Percentiles rank a stretch among this genome's conserved stretches.
phyloP scores from a whole-genome alignment of 305 asterid genomes.

The Nicotiana rustica region DNA sequence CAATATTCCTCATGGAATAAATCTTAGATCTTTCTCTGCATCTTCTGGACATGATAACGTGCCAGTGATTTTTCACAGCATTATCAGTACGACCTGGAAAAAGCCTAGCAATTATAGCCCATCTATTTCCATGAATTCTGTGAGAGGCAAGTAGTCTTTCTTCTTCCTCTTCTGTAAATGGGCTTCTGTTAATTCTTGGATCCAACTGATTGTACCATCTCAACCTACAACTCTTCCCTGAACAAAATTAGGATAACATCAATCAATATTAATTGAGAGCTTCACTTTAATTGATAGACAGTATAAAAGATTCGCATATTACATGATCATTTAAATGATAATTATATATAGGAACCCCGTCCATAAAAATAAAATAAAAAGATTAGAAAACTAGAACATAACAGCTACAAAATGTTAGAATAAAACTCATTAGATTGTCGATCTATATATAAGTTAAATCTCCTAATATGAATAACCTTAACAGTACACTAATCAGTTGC shows the following conservation, averaged over 20 bases:
- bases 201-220: conserved; percentile 50
- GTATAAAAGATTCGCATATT: too few species aligned
- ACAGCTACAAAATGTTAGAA: too few species aligned
- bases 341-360: too few species aligned
- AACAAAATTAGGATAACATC: neutral
- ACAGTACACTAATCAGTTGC: neutral
- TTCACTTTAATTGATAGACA: too few species aligned
- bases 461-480: neutral
- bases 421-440: too few species aligned
- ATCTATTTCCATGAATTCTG: conserved; percentile 43
- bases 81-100: conserved; percentile 50
- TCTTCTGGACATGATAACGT: conserved; percentile 47
- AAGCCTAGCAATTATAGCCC: conserved; percentile 43
- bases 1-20: conserved; percentile 15
- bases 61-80: conserved; percentile 52
- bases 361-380: too few species aligned
- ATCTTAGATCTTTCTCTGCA: conserved; percentile 37
- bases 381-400: too few species aligned
- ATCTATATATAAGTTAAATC: too few species aligned
- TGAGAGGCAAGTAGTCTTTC: conserved; percentile 40
- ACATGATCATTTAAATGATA: too few species aligned
- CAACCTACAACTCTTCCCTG: conserved; percentile 49
- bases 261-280: neutral
- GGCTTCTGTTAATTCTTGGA: conserved; percentile 39
- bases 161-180: conserved; percentile 48